Conservation (phyloP, 1,284 basidiomycete genomes). For the Mycosarcoma mackinlayi region DNA sequence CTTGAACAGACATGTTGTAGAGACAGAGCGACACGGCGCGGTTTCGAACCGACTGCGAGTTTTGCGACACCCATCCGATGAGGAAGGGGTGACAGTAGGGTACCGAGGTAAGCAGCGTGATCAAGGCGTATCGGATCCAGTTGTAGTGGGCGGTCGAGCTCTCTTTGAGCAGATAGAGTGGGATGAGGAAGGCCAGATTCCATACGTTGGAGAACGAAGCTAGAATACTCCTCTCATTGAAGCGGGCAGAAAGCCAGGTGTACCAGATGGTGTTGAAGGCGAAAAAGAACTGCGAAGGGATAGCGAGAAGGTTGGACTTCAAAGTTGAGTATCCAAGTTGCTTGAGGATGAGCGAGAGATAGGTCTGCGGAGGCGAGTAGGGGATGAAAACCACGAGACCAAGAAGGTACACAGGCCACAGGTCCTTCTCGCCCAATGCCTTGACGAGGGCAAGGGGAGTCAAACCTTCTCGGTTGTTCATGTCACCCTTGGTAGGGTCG, state of each 20-base stretch:
- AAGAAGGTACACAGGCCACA: conserved; percentile 79
- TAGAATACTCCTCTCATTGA: conserved; percentile 31
- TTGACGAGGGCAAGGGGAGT: conserved; percentile 19
- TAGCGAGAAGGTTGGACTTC: conserved; percentile 53
- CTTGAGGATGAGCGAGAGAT: conserved; percentile 46
- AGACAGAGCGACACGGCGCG: conserved; percentile 46
- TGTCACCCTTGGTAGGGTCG: conserved; percentile 76
- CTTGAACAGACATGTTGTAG: conserved; percentile 60
- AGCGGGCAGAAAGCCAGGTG: conserved; percentile 23
- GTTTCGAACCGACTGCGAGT: conserved; percentile 48
- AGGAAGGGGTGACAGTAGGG: conserved; percentile 50
- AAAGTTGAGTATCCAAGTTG: conserved; percentile 49
- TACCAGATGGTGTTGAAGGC: conserved; percentile 41
- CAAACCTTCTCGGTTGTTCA: conserved; percentile 80
- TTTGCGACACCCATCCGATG: conserved; percentile 32
- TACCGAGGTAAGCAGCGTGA: conserved; percentile 36
- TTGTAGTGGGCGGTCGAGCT: conserved; percentile 7
- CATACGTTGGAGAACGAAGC: conserved; percentile 34
- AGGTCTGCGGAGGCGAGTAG: conserved; percentile 26
- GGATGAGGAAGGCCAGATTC: conserved; percentile 34
- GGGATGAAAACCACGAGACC: conserved; percentile 61
- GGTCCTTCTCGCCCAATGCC: conserved; percentile 75
- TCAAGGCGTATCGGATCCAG: conserved; percentile 46
- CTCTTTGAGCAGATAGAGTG: conserved; percentile 30
- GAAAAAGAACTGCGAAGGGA: conserved; percentile 49